Conservation (phyloP, 1,284 basidiomycete species). For the Ustilago shanxiensis region DNA sequence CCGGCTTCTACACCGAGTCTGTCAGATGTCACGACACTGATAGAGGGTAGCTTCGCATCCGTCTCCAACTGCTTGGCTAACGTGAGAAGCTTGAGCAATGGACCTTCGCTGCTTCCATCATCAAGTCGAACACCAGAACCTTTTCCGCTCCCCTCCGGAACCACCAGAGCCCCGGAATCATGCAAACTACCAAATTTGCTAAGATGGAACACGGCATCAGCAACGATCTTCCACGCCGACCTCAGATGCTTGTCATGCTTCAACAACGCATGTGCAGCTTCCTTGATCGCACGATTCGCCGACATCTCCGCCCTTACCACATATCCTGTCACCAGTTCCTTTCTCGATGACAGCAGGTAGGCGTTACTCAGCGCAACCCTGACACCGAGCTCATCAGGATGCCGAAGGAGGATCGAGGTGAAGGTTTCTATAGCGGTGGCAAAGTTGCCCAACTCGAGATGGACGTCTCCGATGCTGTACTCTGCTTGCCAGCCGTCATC, state of each 20-base stretch:
- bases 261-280: slow-evolving; percentile 75
- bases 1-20: slow-evolving; percentile 17
- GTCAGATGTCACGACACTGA: slow-evolving; percentile 41
- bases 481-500: slow-evolving; percentile 81
- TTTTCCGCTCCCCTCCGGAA: slow-evolving; percentile 13
- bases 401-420: slow-evolving; percentile 75
- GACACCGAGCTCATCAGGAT: slow-evolving; percentile 78
- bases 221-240: slow-evolving; percentile 84
- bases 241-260: slow-evolving; percentile 71
- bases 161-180: slow-evolving; percentile 6
- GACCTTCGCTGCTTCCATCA: too few relatives aligned
- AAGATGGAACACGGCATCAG: slow-evolving; percentile 78
- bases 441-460: slow-evolving; percentile 82
- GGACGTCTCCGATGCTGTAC: slow-evolving; percentile 88
- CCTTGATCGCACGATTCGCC: slow-evolving; percentile 76
- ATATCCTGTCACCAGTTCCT: slow-evolving; percentile 80
- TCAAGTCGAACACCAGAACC: too few relatives aligned
- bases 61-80: slow-evolving; percentile 45
- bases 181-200: slow-evolving; percentile 39
- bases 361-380: slow-evolving; percentile 81
- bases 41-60: slow-evolving; percentile 58
- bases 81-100: slow-evolving; percentile 45
- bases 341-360: slow-evolving; percentile 79
- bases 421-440: slow-evolving; percentile 81
- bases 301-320: slow-evolving; percentile 80